Base-by-base conservation (phyloP, 2,329 filamentous ascomycete species). In the Diaporthe capsici region DNA sequence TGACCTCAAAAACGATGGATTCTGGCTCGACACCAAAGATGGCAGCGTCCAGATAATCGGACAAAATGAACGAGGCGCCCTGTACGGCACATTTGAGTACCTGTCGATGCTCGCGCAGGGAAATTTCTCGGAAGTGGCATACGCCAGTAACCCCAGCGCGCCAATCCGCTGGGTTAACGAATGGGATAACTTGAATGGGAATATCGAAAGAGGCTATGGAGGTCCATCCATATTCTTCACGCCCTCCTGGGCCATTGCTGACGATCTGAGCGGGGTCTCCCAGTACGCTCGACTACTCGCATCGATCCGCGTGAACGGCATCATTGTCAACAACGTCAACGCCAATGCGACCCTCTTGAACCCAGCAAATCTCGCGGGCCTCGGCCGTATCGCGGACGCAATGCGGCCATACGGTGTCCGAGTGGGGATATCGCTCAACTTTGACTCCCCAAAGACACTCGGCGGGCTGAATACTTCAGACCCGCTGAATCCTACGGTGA, bases 281-380 rank as follows among this genome's bases (percentile, higher is more conserved):
- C 86, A 92, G 77, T 94, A 94, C 77, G 92, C 90, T 1, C 91
- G 92, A 1, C 86, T 94, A 4, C 84, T 94, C 20, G 89, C 92
- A 3, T 94, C 92, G 0, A 88, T 94, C 44, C 85, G 91, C 20
- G 83, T 94, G 78, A 94, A 94, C 77, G 93, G 87, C 0, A 86
- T 93, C 13, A 84, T 94, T 4, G 86, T 94, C 79, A 94, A 94
- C 84, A 94, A 94, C 75, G 93, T 94, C 80, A 94, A 94, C 79
- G 92, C 93, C 6, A 91, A 94, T 78, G 85, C 88, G 2, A 86
- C 85, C 0, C 84, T 93, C 0, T 84, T 94, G 13, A 90, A 82
- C 6, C 79, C 86, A 1, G 81, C 83, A 20, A 94, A 94, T 78
- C 86, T 94, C 72, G 87, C 90, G 15, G 92, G 93, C 0, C 81